Base-by-base conservation (phyloP, 306 rosid species). In the Castanea mollissima region DNA sequence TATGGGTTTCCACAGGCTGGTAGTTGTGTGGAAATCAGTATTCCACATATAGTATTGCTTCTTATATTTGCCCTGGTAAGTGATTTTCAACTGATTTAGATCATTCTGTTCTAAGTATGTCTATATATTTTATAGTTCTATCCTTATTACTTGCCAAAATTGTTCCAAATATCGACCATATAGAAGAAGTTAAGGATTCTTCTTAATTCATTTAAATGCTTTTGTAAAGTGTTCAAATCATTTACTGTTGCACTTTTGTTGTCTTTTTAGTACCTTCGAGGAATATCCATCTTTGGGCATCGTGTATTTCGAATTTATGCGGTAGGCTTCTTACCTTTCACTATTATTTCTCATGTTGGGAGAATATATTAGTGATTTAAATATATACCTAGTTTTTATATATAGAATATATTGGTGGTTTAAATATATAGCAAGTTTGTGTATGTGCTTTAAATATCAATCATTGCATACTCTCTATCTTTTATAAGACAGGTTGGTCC, bases 1-100 rank as follows among this genome's bases (percentile, higher is more conserved):
- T 94, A 88, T 52, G 99, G 99, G 23, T 92, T 94, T 86, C 97
- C 95, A 32, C 97, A 92, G 83, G 97, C 97, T 59, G 97, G 97
- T 46, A 85, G 89, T 81, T 95, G 99, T 82, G 70, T 90, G 74
- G 99, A 95, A 89, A 95, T 95, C 71, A 92, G 94, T 68, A 55
- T 95, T 83, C 99, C 98, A 5, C 90, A 81, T 83, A 90, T 95
- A 84, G 86, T 92, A 9, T 79, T 95, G 83, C 87, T 92, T 79
- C 92, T 95, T 65, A 70, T 92, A 78, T 95, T 87, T 88, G 84
- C 97, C 51, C 82, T 95, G 87, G 98, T 95, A 77, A 83, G 90
- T 82, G 52, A 52, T 75, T 73, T 78, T 69, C 34, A 19, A 69
- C 14, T 62, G 71, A 69, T 78, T 60, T 35, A 20, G 68, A 58